A percentile compares a stretch with the other conserved stretches of the same genome.
Evolutionary conservation across 345 rosid genomes (phyloP).

Genomic region (Linum trigynum): DNA sequence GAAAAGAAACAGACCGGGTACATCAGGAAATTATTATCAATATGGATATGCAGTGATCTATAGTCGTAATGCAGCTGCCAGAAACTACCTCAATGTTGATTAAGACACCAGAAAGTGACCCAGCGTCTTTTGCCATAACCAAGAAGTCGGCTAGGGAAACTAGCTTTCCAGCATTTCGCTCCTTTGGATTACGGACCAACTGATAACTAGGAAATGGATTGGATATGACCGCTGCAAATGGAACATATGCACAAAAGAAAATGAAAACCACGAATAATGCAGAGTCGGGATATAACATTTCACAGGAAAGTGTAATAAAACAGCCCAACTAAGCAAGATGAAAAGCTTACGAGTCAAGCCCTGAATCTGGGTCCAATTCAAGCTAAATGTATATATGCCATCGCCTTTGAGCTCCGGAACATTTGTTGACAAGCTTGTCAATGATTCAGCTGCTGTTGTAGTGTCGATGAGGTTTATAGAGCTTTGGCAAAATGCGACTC

Average conservation of each 20-base stretch:
- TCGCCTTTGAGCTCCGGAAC: conserved; percentile 35
- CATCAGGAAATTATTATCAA: too few species aligned
- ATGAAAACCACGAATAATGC: not conserved
- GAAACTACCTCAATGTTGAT: conserved; percentile 73
- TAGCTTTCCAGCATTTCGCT: conserved; percentile 38
- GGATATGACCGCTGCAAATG: conserved; percentile 46
- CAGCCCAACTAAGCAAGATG: not conserved
- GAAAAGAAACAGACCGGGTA: not conserved
- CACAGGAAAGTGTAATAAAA: not conserved
- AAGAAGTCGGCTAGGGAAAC: conserved; percentile 52
- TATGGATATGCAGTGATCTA: not conserved
- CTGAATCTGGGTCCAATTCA: conserved; percentile 63
- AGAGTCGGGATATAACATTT: not conserved
- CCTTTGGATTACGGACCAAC: conserved; percentile 49
- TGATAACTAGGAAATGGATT: conserved; percentile 30
- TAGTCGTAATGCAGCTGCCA: not conserved
- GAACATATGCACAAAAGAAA: not conserved
- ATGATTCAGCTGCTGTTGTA: conserved; percentile 39
- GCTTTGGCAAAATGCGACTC: conserved; percentile 54
- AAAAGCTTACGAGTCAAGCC: conserved; percentile 48
- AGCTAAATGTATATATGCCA: conserved; percentile 56
- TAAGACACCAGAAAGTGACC: conserved; percentile 65
- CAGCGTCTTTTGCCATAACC: conserved; percentile 45
- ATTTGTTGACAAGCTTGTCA: conserved; percentile 22
- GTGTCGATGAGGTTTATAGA: conserved; percentile 49